These are phyloP conservation scores for Aspergillus vadensis DNA, from an alignment of 2,329 filamentous ascomycete species.

Conservation along the genomic window DNA sequence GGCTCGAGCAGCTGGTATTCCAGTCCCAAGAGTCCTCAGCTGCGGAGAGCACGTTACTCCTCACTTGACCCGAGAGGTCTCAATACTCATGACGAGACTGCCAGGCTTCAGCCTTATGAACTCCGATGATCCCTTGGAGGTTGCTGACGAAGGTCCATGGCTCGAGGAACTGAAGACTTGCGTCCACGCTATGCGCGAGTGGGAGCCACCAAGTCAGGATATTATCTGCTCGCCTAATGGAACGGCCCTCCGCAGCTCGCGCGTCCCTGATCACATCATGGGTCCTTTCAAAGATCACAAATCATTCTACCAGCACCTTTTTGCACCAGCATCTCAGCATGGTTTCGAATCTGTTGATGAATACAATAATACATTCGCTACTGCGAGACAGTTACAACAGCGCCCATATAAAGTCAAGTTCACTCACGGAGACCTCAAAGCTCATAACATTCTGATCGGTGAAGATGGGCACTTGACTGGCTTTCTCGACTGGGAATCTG, in stretches of 20 bases:
- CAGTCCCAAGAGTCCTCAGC: constrained; percentile 36
- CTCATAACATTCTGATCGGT: background rate
- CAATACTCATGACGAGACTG: constrained; percentile 40
- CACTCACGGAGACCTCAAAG: background rate
- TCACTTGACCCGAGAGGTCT: constrained; percentile 11
- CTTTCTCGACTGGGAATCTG: background rate
- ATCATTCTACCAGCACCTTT: constrained; percentile 34
- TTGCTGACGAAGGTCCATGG: constrained; percentile 34
- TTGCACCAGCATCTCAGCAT: constrained; percentile 30
- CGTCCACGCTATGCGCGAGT: constrained; percentile 39
- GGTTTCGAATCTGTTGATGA: constrained; percentile 29
- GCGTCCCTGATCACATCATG: constrained; percentile 37
- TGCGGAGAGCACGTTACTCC: constrained; percentile 35
- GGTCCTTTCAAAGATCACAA: constrained; percentile 32
- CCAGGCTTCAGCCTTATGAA: constrained; percentile 38
- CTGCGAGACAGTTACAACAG: constrained; percentile 21
- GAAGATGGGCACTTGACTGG: background rate
- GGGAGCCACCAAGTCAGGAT: constrained; percentile 29
- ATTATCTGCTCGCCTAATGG: constrained; percentile 37
- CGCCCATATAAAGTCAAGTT: background rate
- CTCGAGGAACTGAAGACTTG: constrained; percentile 39
- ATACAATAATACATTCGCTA: constrained; percentile 28
- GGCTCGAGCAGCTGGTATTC: constrained; percentile 37
- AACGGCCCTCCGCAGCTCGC: constrained; percentile 31
- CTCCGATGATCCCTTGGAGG: constrained; percentile 27